Base-by-base conservation (phyloP, 2,329 filamentous ascomycete species). In the Nothopassalora personata region DNA sequence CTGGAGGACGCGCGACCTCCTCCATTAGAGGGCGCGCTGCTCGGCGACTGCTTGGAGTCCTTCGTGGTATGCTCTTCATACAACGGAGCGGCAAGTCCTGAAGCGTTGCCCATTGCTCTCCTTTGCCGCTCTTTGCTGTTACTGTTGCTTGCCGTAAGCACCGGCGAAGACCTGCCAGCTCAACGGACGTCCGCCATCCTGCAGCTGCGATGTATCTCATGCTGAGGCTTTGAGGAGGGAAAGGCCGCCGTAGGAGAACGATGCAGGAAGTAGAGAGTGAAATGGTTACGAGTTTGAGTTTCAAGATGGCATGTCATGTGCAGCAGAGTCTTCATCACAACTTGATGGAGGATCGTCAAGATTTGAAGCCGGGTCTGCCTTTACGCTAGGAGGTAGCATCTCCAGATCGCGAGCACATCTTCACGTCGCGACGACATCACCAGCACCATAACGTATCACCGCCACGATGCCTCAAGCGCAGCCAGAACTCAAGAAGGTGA, bases 401-500 rank as follows among this genome's bases (percentile, higher is more conserved):
- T 34, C 31, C 31, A 34, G 31, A 53, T 36, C 50, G 36, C 50
- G n/a, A 53, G 13, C 39, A 43, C 39, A 43, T 18, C 39, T 43
- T n/a, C 13, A 43, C 15, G 18, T 54, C 27, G 53, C 39, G 39
- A 55, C 31, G 9, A n/a, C n/a, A n/a, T 34, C 31, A 54, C 28
- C n/a, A 43, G 13, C 39, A 43, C 39, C 36, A 36, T 47, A 53
- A 30, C 58, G 54, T 39, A 31, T 7, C 49, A 33, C 51, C 61
- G 55, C 61, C 33, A 68, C 43, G n/a, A 99, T 99, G 94, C 91
- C 94, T 80, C 93, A 95, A 86, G 92, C 94, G 75, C 94, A 97
- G 80, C 94, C 94, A 71, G 95, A 99, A 81, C 85, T 99, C 64
- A 99, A 97, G 80, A 99, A 97, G 86, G 94, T 95, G 78, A 60